Evolutionary conservation across 805 yeast genomes (phyloP).

Genomic region (Zygosaccharomyces kombuchaensis): DNA sequence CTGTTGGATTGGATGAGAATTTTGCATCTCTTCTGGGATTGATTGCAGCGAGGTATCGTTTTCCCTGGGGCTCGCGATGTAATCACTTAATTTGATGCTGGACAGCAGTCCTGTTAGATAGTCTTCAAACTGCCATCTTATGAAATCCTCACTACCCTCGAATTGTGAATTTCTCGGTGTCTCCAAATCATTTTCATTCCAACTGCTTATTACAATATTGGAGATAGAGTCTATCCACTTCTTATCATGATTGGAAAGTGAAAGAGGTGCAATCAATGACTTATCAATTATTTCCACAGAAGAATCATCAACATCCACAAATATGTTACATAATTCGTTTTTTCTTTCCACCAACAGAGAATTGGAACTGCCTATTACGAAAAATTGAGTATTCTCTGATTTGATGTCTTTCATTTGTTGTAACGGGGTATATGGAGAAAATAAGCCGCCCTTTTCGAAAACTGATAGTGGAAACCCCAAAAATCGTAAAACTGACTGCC

Average conservation of each 20-base stretch:
- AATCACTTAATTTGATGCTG: slow-evolving; percentile 64
- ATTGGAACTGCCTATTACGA: slow-evolving; percentile 83
- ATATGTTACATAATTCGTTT: slow-evolving; percentile 57
- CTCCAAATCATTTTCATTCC: slow-evolving; percentile 39
- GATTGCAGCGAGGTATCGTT: slow-evolving; percentile 36
- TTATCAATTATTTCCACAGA: slow-evolving; percentile 45
- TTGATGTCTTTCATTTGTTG: slow-evolving; percentile 80
- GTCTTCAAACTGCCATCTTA: slow-evolving; percentile 85
- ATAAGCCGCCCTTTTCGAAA: slow-evolving; percentile 81
- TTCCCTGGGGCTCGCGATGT: slow-evolving; percentile 39
- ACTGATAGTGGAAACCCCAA: slow-evolving; percentile 85
- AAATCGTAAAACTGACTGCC: slow-evolving; percentile 70
- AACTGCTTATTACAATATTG: slow-evolving; percentile 44
- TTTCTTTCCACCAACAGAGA: slow-evolving; percentile 68
- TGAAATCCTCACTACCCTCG: slow-evolving; percentile 80
- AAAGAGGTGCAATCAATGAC: slow-evolving; percentile 41
- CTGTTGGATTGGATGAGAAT: slow-evolving; percentile 35
- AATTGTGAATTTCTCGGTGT: slow-evolving; percentile 46
- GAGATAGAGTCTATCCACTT: slow-evolving; percentile 65
- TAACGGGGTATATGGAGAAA: slow-evolving; percentile 90
- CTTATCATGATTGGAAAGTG: slow-evolving; percentile 58
- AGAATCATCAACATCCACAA: slow-evolving; percentile 60
- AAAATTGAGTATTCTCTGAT: slow-evolving; percentile 54
- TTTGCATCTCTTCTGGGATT: slow-evolving; percentile 28
- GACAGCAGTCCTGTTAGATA: slow-evolving; percentile 74